Conservation (phyloP, 371 early-diverging fungal species). For the Mucor indicus region DNA sequence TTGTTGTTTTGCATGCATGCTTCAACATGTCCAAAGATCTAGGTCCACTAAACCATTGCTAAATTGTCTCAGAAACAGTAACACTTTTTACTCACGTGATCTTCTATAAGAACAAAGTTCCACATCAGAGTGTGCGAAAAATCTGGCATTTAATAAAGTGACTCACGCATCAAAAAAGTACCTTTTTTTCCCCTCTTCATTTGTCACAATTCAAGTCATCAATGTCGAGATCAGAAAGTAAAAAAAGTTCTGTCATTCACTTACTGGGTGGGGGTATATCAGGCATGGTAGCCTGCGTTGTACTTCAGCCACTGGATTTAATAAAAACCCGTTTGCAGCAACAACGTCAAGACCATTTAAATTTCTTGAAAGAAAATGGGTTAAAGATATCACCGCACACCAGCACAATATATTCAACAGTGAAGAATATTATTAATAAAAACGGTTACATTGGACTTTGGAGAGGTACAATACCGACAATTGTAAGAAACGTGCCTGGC, state of each 20-base stretch:
- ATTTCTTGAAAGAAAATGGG: slow-evolving; percentile 46
- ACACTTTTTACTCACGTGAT: too few species aligned
- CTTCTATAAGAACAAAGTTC: too few species aligned
- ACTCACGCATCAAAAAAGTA: too few species aligned
- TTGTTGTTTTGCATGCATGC: too few species aligned
- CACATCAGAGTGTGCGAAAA: too few species aligned
- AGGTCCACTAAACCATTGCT: too few species aligned
- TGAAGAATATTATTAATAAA: slow-evolving; percentile 55
- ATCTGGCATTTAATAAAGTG: too few species aligned
- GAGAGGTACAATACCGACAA: slow-evolving; percentile 87
- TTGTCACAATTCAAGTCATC: too few species aligned
- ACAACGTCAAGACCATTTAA: slow-evolving; percentile 52
- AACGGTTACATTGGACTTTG: slow-evolving; percentile 80
- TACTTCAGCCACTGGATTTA: slow-evolving; percentile 91
- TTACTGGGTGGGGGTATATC: slow-evolving; percentile 79
- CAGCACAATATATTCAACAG: slow-evolving; percentile 58
- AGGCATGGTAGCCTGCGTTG: slow-evolving; percentile 76
- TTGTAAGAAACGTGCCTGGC: slow-evolving; percentile 86
- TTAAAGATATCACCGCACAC: slow-evolving; percentile 26
- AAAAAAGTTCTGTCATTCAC: slow-evolving; percentile 51
- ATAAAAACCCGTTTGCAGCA: slow-evolving; percentile 87
- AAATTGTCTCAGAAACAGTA: too few species aligned
- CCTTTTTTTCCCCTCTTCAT: too few species aligned
- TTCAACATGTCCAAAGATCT: too few species aligned
- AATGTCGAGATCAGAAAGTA: slow-evolving; percentile 17